Percentiles rank a stretch among this genome's conserved stretches.
These are phyloP conservation scores for Cladophialophora yegresii DNA, from an alignment of 2,329 filamentous ascomycete species.

Conservation along the genomic window DNA sequence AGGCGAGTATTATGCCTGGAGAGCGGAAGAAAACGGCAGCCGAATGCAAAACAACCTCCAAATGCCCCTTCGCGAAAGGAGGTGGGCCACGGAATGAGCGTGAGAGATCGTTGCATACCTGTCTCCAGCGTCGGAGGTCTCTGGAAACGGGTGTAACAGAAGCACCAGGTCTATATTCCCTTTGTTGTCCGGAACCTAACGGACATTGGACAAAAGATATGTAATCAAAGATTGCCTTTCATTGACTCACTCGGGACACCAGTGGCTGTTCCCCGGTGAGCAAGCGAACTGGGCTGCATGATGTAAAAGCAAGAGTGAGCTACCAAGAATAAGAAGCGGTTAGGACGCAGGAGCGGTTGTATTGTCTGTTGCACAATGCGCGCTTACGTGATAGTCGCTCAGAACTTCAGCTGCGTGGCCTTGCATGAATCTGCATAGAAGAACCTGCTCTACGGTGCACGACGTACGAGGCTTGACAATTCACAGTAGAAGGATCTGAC, in stretches of 20 bases:
- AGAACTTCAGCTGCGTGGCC: not conserved
- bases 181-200: not conserved
- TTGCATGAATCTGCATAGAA: not conserved
- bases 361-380: not conserved
- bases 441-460: too few species aligned
- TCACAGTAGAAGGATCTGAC: not conserved
- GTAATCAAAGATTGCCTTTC: not conserved
- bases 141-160: not conserved
- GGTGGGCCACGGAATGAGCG: constrained; percentile 66
- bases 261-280: not conserved
- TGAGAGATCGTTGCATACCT: not conserved
- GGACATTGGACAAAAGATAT: not conserved
- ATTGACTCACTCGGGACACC: not conserved
- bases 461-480: not conserved
- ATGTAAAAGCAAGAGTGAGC: not conserved
- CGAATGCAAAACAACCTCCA: constrained; percentile 58
- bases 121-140: not conserved
- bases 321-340: not conserved
- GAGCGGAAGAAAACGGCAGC: constrained; percentile 65
- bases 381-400: not conserved
- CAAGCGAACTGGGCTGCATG: not conserved
- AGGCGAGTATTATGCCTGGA: constrained; percentile 92
- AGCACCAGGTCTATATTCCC: not conserved
- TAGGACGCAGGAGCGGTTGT: not conserved
- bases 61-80: constrained; percentile 71